Conservation (phyloP, 495 filamentous ascomycete species). For the Hyphodiscus hymeniophilus region DNA sequence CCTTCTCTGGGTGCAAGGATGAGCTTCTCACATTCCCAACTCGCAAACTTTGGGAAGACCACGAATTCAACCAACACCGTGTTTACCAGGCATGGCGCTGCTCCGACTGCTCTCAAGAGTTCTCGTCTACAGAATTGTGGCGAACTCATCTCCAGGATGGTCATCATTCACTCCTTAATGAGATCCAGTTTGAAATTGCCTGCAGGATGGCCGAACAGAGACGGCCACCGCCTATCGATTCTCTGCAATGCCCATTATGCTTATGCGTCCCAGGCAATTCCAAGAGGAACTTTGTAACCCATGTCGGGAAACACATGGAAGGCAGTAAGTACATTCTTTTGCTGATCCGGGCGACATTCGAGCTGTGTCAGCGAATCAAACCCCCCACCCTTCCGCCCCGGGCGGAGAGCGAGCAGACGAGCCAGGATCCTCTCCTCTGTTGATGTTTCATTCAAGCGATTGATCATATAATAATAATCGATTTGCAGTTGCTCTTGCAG, state of each 20-base stretch:
- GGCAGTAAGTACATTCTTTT: no score
- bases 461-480: no score
- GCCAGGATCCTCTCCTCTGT: no score
- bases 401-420: no score
- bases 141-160: conserved; percentile 2
- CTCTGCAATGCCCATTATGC: conserved; percentile 15
- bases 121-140: not conserved
- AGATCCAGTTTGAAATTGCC: not conserved
- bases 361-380: no score
- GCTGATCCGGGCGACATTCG: no score
- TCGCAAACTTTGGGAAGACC: conserved; percentile 22
- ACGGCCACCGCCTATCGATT: not conserved
- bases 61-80: conserved; percentile 25
- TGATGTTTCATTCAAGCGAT: no score
- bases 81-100: conserved; percentile 8
- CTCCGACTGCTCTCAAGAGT: not conserved
- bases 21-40: conserved; percentile 19
- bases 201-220: conserved; percentile 1
- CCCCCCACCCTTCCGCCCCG: no score
- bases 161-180: not conserved
- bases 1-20: conserved; percentile 21
- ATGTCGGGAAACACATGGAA: conserved; percentile 24
- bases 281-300: conserved; percentile 16
- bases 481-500: no score
- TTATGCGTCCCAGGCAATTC: not conserved